Evolutionary conservation across 176 grass and related monocot genomes (phyloP).

Genomic region (Eleusine coracana): DNA sequence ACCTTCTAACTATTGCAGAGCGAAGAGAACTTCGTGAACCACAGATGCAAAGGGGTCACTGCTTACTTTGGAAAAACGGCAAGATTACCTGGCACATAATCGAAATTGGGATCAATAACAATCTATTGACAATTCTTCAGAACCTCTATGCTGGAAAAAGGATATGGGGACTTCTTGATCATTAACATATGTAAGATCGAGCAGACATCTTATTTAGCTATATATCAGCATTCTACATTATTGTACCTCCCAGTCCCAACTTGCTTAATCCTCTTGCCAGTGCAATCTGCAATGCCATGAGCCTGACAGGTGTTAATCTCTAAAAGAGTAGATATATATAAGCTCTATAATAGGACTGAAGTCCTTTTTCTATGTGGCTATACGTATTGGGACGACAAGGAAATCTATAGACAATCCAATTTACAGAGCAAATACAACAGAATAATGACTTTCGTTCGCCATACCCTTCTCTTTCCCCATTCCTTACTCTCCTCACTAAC

Average conservation of each 20-base stretch:
- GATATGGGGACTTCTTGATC: not conserved
- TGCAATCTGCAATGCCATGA: not conserved
- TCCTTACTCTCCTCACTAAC: not conserved
- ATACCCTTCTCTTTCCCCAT: not conserved
- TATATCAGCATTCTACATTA: not conserved
- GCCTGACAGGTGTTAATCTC: not conserved
- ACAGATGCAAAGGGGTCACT: slow-evolving; percentile 58
- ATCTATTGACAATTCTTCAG: not conserved
- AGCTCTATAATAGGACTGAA: not conserved
- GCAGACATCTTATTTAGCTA: not conserved
- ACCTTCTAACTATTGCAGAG: slow-evolving; percentile 31
- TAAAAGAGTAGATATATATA: not conserved
- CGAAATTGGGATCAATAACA: not conserved
- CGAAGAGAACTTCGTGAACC: slow-evolving; percentile 49
- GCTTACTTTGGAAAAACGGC: slow-evolving; percentile 52
- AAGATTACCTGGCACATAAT: not conserved
- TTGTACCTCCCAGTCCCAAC: not conserved
- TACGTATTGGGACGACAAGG: not conserved
- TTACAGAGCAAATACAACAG: slow-evolving; percentile 32
- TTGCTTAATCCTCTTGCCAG: not conserved
- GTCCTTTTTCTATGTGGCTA: not conserved
- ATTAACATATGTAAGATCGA: not conserved
- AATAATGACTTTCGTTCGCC: not conserved
- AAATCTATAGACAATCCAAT: slow-evolving; percentile 16
- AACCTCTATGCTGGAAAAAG: not conserved